phyloP scores from a whole-genome alignment of 345 rosid species.

The Erucastrum elatum region DNA sequence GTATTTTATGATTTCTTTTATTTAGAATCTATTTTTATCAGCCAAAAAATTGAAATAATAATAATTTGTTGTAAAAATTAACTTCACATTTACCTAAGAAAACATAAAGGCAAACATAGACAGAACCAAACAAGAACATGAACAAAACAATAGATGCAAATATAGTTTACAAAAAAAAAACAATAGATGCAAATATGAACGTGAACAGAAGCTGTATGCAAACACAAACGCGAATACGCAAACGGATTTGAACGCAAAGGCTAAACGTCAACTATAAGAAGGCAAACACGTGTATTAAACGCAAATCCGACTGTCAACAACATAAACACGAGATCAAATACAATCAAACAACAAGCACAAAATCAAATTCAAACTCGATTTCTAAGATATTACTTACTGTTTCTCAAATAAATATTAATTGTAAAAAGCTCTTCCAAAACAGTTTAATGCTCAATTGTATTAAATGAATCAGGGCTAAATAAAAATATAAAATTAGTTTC shows the following conservation, averaged over 20 bases:
- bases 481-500: background rate
- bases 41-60: no score
- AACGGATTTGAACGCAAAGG: background rate
- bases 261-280: background rate
- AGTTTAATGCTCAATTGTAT: background rate
- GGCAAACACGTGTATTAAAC: background rate
- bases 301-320: conserved; percentile 2
- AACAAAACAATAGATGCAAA: background rate
- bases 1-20: no score
- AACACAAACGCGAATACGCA: background rate
- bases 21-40: no score
- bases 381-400: background rate
- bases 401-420: background rate
- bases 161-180: background rate
- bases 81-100: background rate
- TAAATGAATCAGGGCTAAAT: background rate
- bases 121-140: background rate
- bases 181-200: background rate
- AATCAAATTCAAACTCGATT: background rate
- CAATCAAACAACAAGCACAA: background rate
- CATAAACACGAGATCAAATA: background rate
- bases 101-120: background rate
- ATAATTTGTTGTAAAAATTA: background rate
- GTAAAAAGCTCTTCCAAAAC: background rate
- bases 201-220: background rate